Percentiles rank a stretch among this genome's conserved stretches.
These are phyloP conservation scores for Pneumocystis sp. DNA, from an alignment of 1,139 yeast species.

Conservation along the genomic window DNA sequence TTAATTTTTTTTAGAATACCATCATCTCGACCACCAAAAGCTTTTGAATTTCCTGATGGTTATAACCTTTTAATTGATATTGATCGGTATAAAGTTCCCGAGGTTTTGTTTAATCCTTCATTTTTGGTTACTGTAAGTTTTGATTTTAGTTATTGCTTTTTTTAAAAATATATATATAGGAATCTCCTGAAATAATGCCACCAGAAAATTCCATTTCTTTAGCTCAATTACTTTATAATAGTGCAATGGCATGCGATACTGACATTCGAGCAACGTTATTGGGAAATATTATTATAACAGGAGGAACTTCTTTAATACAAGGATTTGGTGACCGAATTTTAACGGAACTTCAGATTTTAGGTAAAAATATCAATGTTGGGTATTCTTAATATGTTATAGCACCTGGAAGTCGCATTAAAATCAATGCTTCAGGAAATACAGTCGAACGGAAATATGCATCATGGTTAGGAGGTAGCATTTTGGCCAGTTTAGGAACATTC, in stretches of 20 bases:
- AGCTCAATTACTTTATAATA: constrained; percentile 52
- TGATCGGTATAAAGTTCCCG: constrained; percentile 58
- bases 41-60: constrained; percentile 74
- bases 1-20: constrained; percentile 11
- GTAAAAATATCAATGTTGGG: not conserved
- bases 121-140: constrained; percentile 8
- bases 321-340: constrained; percentile 73
- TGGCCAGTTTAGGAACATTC: constrained; percentile 86
- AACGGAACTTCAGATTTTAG: constrained; percentile 44
- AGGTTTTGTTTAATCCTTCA: constrained; percentile 43
- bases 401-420: constrained; percentile 84
- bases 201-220: constrained; percentile 36
- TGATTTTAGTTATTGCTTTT: not conserved
- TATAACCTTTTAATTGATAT: constrained; percentile 36
- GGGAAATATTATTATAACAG: constrained; percentile 81
- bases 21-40: constrained; percentile 26
- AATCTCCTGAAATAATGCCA: constrained; percentile 9
- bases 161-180: constrained; percentile 13
- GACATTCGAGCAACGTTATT: constrained; percentile 84
- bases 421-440: constrained; percentile 75
- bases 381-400: constrained; percentile 26
- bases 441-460: constrained; percentile 72
- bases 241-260: constrained; percentile 56
- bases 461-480: constrained; percentile 92
- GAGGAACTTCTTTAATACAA: constrained; percentile 76